phyloP scores from a whole-genome alignment of 2,329 filamentous ascomycete genomes.

The Leptographium galeiforme region DNA sequence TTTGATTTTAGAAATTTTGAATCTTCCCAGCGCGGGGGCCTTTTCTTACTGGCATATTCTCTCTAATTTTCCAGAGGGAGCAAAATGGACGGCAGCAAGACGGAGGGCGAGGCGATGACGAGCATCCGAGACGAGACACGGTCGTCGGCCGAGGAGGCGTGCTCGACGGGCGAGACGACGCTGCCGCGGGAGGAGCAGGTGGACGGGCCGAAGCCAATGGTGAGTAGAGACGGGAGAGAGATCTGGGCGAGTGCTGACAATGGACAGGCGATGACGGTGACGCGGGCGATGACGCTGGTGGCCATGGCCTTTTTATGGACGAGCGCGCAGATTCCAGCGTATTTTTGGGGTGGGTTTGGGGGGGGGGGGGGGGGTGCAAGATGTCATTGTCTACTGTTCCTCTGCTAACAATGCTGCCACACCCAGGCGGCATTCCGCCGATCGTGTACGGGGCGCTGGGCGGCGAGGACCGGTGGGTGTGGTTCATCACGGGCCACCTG shows the following conservation, averaged over 20 bases:
- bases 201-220: too few relatives aligned
- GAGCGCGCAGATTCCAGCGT: constrained; percentile 17
- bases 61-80: too few relatives aligned
- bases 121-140: not conserved
- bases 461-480: constrained; percentile 46
- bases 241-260: too few relatives aligned
- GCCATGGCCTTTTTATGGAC: constrained; percentile 17
- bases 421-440: constrained; percentile 31
- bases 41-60: too few relatives aligned
- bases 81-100: not conserved
- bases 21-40: too few relatives aligned
- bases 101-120: not conserved
- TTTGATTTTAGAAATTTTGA: too few relatives aligned
- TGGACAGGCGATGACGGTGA: constrained; percentile 1
- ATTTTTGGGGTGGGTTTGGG: constrained; percentile 17
- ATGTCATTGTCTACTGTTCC: too few relatives aligned
- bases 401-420: too few relatives aligned
- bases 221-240: too few relatives aligned
- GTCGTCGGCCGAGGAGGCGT: not conserved
- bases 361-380: too few relatives aligned
- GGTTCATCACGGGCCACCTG: constrained; percentile 41
- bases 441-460: constrained; percentile 48
- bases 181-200: too few relatives aligned
- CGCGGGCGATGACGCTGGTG: constrained; percentile 14
- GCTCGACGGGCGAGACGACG: not conserved